Conservation (phyloP, 306 rosid species). For the Castanea crenata region DNA sequence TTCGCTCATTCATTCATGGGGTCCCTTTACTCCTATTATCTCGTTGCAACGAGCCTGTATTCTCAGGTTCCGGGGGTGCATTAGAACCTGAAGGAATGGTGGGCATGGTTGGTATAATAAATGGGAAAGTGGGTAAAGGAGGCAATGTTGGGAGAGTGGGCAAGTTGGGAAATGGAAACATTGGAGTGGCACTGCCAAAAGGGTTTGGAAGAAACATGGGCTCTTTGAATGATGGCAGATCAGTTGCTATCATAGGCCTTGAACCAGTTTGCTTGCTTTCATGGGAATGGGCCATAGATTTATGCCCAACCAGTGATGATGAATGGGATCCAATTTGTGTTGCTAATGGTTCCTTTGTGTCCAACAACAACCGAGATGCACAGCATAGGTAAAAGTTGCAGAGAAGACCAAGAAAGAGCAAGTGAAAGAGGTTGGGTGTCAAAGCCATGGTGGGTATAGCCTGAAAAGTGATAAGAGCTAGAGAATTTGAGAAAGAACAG, state of each 20-base stretch:
- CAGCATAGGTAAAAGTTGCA: background rate
- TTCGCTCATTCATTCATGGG: background rate
- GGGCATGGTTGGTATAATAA: background rate
- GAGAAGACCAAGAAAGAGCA: background rate
- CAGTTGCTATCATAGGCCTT: background rate
- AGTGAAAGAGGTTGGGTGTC: background rate
- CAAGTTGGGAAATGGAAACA: background rate
- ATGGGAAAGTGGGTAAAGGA: background rate
- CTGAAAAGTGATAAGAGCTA: background rate
- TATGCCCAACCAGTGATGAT: background rate
- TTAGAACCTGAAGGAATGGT: background rate
- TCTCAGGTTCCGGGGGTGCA: background rate
- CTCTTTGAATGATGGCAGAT: background rate
- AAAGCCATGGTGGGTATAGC: background rate
- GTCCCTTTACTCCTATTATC: background rate
- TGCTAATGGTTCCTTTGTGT: background rate
- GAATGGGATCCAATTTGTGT: background rate
- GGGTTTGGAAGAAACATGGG: background rate
- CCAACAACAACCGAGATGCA: background rate
- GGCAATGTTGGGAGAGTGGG: background rate
- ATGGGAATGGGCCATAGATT: background rate
- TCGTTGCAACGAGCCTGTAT: background rate
- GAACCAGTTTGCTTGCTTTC: background rate
- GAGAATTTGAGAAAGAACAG: background rate
- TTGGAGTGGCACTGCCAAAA: background rate